Evolutionary conservation across 2,329 filamentous ascomycete genomes (phyloP).

Genomic region (Incumbomyces delicatus): DNA sequence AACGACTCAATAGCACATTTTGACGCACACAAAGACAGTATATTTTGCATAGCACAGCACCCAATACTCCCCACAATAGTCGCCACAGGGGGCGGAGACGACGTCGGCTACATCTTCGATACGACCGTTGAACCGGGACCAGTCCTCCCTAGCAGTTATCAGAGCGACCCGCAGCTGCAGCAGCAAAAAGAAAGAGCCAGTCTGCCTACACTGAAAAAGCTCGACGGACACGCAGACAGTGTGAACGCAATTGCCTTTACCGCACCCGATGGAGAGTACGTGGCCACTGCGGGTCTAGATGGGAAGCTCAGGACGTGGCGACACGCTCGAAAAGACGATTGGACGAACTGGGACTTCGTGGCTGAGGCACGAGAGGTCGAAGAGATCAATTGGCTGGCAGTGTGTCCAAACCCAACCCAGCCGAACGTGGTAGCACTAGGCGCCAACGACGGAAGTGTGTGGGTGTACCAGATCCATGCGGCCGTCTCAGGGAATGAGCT

Average conservation of each 20-base stretch:
- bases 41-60: conserved; percentile 93
- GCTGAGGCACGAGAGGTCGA: conserved; percentile 80
- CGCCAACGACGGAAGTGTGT: conserved; percentile 82
- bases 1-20: conserved; percentile 95
- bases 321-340: conserved; percentile 37
- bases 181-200: conserved; percentile 44
- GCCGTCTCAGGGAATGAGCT: conserved; percentile 53
- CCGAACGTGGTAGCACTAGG: conserved; percentile 80
- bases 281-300: conserved; percentile 81
- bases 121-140: conserved; percentile 51
- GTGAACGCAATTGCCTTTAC: conserved; percentile 83
- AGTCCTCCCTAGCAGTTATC: conserved; percentile 66
- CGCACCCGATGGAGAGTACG: conserved; percentile 68
- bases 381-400: conserved; percentile 81
- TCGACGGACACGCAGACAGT: conserved; percentile 87
- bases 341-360: conserved; percentile 52
- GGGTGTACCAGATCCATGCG: conserved; percentile 82
- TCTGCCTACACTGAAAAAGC: conserved; percentile 57
- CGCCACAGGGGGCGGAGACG: conserved; percentile 78
- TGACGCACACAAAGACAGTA: conserved; percentile 77
- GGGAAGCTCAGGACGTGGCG: conserved; percentile 68
- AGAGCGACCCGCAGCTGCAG: conserved; percentile 52
- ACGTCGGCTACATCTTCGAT: conserved; percentile 80
- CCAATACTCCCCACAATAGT: conserved; percentile 67
- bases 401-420: conserved; percentile 62